A percentile compares a stretch with the other conserved stretches of the same genome.
Evolutionary conservation across 352 stramenopile species (phyloP).

Genomic region (Phytopythium mirpurense): DNA sequence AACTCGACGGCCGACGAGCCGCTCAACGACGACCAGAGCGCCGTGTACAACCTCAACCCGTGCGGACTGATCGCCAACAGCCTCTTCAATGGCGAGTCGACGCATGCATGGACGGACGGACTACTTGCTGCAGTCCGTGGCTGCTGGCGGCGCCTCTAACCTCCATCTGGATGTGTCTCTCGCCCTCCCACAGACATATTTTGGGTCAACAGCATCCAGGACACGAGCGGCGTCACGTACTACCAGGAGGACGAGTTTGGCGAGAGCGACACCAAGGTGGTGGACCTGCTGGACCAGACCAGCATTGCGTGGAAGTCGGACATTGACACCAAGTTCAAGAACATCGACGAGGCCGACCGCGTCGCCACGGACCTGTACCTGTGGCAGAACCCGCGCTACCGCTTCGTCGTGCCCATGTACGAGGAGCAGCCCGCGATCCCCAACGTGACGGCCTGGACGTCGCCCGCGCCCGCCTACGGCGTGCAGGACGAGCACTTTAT

Average conservation of each 20-base stretch:
- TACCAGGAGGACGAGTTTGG: slow-evolving; percentile 62
- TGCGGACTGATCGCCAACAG: slow-evolving; percentile 99
- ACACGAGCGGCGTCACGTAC: slow-evolving; percentile 30
- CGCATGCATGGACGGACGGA: no score
- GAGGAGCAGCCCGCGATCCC: slow-evolving; percentile 39
- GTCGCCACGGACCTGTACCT: slow-evolving; percentile 51
- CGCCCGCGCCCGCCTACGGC: slow-evolving; percentile 53
- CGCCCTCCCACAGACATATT: slow-evolving; percentile 73
- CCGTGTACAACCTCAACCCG: slow-evolving; percentile 89
- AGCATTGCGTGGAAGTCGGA: slow-evolving; percentile 97
- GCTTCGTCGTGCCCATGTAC: slow-evolving; percentile 76
- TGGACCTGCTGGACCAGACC: slow-evolving; percentile 91
- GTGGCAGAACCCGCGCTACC: slow-evolving; percentile 82
- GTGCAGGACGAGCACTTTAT: slow-evolving; percentile 99
- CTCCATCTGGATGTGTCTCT: no score
- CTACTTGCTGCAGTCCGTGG: no score
- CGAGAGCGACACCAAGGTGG: slow-evolving; percentile 33
- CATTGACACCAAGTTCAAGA: slow-evolving; percentile 94
- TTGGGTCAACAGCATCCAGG: slow-evolving; percentile 75
- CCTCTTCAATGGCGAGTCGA: slow-evolving; percentile 99
- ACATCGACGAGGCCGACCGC: slow-evolving; percentile 66
- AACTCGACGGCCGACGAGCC: slow-evolving; percentile 48
- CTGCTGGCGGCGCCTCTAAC: no score
- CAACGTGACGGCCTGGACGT: slow-evolving; percentile 84
- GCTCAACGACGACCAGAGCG: slow-evolving; percentile 29